Evolutionary conservation across 768 basidiomycete genomes (phyloP).

Genomic region (Boletus sp.): DNA sequence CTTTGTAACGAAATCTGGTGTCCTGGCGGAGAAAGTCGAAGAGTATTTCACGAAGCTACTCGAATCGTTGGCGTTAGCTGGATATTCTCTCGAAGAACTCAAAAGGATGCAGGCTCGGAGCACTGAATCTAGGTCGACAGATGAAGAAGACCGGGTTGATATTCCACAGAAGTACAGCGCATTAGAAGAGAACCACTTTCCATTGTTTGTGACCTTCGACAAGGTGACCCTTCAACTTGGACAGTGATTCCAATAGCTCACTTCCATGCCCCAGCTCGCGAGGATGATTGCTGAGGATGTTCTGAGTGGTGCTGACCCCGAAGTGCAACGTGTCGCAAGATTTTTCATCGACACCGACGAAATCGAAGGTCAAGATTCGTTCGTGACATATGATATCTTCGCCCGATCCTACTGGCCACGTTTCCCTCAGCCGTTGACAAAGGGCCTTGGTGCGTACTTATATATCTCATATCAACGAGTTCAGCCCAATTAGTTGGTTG

Average conservation of each 20-base stretch:
- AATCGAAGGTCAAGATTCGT: constrained; percentile 16
- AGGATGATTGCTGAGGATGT: constrained; percentile 28
- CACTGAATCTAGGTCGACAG: constrained; percentile 29
- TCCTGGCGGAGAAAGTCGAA: constrained; percentile 67
- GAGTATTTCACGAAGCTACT: constrained; percentile 57
- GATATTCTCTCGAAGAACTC: constrained; percentile 39
- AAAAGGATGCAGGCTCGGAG: constrained; percentile 21
- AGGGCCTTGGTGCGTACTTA: constrained; percentile 45
- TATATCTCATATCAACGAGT: neutral
- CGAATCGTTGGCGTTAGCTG: constrained; percentile 39
- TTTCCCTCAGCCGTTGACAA: constrained; percentile 48
- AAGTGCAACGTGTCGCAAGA: constrained; percentile 4
- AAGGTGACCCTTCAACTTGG: constrained; percentile 36
- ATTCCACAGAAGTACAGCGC: constrained; percentile 51
- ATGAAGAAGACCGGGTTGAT: constrained; percentile 31
- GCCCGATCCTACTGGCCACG: constrained; percentile 55
- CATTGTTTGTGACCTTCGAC: constrained; percentile 67
- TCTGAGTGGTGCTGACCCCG: neutral
- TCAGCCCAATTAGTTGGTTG: neutral
- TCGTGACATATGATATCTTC: constrained; percentile 49
- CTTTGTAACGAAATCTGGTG: constrained; percentile 68
- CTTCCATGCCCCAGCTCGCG: constrained; percentile 14
- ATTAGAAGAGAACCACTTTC: constrained; percentile 59
- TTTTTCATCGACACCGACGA: constrained; percentile 18
- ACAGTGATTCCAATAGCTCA: neutral